These are phyloP conservation scores for Coffea canephora DNA, from an alignment of 257 asterid genomes.

Conservation along the genomic window DNA sequence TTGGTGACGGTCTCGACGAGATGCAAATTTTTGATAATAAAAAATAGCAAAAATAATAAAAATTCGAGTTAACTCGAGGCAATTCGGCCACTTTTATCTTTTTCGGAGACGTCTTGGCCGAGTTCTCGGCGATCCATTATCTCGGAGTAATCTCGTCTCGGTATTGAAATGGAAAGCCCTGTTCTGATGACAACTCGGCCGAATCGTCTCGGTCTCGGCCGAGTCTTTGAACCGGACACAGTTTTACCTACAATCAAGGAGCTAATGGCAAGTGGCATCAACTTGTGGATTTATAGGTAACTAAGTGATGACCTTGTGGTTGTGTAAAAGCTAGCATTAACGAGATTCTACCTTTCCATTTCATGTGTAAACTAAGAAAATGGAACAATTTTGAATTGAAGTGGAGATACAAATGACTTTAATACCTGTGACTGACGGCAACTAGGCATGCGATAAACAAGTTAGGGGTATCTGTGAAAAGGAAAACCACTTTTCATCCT, in stretches of 20 bases:
- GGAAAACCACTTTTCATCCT: conserved; percentile 13
- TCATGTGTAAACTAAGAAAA: too few species aligned
- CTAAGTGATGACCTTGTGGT: not conserved
- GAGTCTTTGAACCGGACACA: not conserved
- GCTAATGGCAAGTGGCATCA: conserved; percentile 29
- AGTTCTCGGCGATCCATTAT: too few species aligned
- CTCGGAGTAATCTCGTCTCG: too few species aligned
- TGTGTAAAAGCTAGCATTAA: not conserved
- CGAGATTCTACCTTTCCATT: too few species aligned
- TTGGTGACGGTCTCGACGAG: too few species aligned
- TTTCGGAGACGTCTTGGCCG: too few species aligned
- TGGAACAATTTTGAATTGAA: not conserved
- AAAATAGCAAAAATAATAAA: too few species aligned
- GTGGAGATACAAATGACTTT: conserved; percentile 17
- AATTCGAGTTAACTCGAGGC: too few species aligned
- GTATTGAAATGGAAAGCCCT: too few species aligned
- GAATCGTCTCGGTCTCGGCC: not conserved
- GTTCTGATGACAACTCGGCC: too few species aligned
- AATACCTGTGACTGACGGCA: conserved; percentile 14
- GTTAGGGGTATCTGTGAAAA: not conserved
- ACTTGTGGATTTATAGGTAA: conserved; percentile 32
- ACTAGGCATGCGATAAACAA: conserved; percentile 14
- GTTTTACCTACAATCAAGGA: conserved; percentile 27
- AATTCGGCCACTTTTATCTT: too few species aligned
- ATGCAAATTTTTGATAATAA: too few species aligned